phyloP scores from a whole-genome alignment of 2,329 filamentous ascomycete genomes.

The Rhynchosporium graminicola region DNA sequence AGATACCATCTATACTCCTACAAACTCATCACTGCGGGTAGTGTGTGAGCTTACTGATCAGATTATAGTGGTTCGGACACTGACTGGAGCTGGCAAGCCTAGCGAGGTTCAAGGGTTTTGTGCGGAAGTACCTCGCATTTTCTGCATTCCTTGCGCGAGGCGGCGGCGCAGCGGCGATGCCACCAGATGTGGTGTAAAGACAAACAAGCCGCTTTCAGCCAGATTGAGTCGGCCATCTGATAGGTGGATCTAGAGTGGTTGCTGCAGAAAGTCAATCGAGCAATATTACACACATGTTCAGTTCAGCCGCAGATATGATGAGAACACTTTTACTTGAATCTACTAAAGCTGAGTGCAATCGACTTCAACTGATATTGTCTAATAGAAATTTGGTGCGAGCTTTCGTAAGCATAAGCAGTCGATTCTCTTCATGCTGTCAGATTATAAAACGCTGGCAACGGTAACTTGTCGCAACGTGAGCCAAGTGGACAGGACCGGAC shows the following conservation, averaged over 20 bases:
- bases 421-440: too few species aligned
- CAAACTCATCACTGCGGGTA: neutral
- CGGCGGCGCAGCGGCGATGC: slow-evolving; percentile 1
- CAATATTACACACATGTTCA: neutral
- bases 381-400: neutral
- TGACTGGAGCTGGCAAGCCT: neutral
- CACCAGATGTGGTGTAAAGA: neutral
- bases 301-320: neutral
- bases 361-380: neutral
- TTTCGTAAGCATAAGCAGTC: too few species aligned
- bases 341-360: neutral
- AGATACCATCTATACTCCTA: neutral
- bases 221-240: neutral
- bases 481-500: too few species aligned
- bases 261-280: neutral
- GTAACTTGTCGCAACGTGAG: too few species aligned
- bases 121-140: slow-evolving; percentile 1
- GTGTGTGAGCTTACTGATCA: neutral
- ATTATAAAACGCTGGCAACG: too few species aligned
- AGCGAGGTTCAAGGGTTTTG: neutral
- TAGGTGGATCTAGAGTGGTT: neutral
- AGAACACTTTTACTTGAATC: neutral
- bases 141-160: neutral
- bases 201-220: neutral
- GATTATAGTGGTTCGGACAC: neutral